A percentile compares a stretch with the other conserved stretches of the same genome.
phyloP scores from a whole-genome alignment of 1,284 basidiomycete genomes.

The Sporisorium reilianum region DNA sequence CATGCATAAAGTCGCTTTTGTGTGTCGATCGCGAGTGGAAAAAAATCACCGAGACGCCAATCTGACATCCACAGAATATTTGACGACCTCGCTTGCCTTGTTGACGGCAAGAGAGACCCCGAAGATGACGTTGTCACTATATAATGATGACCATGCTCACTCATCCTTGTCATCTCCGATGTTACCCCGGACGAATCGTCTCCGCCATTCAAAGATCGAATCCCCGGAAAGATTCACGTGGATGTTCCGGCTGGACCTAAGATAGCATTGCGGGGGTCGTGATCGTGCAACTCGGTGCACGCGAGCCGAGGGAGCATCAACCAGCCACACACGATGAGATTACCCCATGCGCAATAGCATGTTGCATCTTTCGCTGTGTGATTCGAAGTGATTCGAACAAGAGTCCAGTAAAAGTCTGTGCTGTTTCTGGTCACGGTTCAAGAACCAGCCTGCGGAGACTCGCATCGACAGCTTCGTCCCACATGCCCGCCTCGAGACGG shows the following conservation, averaged over 20 bases:
- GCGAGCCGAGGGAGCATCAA: not conserved
- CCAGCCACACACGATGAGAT: slow-evolving; percentile 1
- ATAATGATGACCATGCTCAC: slow-evolving; percentile 5
- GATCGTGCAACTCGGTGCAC: not conserved
- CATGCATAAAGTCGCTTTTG: not conserved
- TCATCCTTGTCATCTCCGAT: not conserved
- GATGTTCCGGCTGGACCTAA: not conserved
- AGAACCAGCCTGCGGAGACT: slow-evolving; percentile 23
- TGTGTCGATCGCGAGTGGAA: not conserved
- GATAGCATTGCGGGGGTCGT: slow-evolving; percentile 5
- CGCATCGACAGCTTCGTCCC: slow-evolving; percentile 81
- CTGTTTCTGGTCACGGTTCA: slow-evolving; percentile 22
- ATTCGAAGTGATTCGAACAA: no score
- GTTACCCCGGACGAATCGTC: not conserved
- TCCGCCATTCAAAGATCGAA: no score
- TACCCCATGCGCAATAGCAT: not conserved
- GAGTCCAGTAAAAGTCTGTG: no score
- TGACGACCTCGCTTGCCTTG: not conserved
- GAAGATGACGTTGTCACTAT: not conserved
- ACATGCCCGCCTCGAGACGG: slow-evolving; percentile 84
- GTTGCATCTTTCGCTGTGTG: no score
- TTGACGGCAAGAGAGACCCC: not conserved
- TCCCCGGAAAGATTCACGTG: not conserved
- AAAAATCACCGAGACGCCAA: not conserved
- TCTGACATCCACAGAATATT: not conserved